Evolutionary conservation across 2,329 filamentous ascomycete species (phyloP).

Genomic region (Verticillium zaregamsianum): DNA sequence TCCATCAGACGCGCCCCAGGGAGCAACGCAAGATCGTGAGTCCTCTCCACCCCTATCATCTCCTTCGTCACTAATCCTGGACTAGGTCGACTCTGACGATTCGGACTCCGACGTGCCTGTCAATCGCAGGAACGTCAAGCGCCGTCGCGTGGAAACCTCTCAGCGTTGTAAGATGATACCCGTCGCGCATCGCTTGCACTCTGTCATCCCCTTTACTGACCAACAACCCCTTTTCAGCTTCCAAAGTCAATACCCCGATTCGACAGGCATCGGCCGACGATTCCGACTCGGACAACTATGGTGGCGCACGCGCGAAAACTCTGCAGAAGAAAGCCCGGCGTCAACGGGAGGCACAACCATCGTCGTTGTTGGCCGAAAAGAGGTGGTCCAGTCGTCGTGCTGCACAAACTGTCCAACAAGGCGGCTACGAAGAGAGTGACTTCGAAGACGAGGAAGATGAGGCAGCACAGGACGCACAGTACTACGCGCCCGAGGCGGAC

Average conservation of each 20-base stretch:
- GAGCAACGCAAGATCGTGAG: slow-evolving; percentile 56
- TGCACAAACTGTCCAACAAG: slow-evolving; percentile 65
- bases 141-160: slow-evolving; percentile 64
- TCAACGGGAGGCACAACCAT: slow-evolving; percentile 63
- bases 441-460: slow-evolving; percentile 64
- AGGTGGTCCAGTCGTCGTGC: slow-evolving; percentile 88
- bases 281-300: slow-evolving; percentile 74
- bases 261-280: slow-evolving; percentile 51
- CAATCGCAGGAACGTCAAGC: slow-evolving; percentile 58
- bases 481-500: slow-evolving; percentile 70
- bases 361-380: slow-evolving; percentile 70
- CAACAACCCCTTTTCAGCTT: slow-evolving; percentile 37
- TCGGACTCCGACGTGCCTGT: slow-evolving; percentile 66
- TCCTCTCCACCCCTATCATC: slow-evolving; percentile 7
- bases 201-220: not conserved
- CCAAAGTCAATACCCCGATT: slow-evolving; percentile 55
- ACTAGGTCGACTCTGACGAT: slow-evolving; percentile 50
- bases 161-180: slow-evolving; percentile 49
- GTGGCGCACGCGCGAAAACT: slow-evolving; percentile 66
- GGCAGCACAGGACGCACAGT: slow-evolving; percentile 50
- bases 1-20: slow-evolving; percentile 47
- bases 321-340: slow-evolving; percentile 74
- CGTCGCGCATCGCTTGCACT: not conserved
- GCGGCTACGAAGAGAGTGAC: slow-evolving; percentile 63
- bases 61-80: not conserved